Evolutionary conservation across 179 eudicot genomes (phyloP).

Genomic region (Actinidia polygama): DNA sequence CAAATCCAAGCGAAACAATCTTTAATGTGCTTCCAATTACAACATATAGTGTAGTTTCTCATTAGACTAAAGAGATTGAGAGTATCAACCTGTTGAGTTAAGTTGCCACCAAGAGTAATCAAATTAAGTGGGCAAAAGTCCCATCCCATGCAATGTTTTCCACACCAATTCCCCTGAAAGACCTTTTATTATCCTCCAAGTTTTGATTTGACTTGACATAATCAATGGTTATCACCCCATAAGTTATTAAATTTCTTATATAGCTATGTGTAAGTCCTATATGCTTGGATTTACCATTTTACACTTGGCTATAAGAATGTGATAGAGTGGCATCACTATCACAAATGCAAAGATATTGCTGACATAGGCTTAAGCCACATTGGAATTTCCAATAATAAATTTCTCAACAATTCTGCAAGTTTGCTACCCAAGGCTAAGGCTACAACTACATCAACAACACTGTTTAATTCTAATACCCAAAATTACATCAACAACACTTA

Average conservation of each 20-base stretch:
- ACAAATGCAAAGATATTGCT: background rate
- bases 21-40: background rate
- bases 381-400: background rate
- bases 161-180: background rate
- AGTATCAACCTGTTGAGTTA: too few species aligned
- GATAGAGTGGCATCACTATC: background rate
- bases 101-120: too few species aligned
- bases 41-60: background rate
- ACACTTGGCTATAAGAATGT: background rate
- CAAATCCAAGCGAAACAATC: too few species aligned
- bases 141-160: too few species aligned
- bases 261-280: background rate
- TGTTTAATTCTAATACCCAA: background rate
- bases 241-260: background rate
- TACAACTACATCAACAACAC: background rate
- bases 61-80: too few species aligned
- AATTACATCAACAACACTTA: background rate
- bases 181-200: background rate
- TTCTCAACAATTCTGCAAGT: background rate
- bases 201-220: background rate
- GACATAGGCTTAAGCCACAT: background rate
- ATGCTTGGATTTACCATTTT: background rate
- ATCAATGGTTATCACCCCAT: background rate
- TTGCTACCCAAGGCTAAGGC: background rate
- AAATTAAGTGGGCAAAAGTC: too few species aligned